phyloP scores from a whole-genome alignment of 2,329 filamentous ascomycete genomes.

The Colletotrichum eremochloae region DNA sequence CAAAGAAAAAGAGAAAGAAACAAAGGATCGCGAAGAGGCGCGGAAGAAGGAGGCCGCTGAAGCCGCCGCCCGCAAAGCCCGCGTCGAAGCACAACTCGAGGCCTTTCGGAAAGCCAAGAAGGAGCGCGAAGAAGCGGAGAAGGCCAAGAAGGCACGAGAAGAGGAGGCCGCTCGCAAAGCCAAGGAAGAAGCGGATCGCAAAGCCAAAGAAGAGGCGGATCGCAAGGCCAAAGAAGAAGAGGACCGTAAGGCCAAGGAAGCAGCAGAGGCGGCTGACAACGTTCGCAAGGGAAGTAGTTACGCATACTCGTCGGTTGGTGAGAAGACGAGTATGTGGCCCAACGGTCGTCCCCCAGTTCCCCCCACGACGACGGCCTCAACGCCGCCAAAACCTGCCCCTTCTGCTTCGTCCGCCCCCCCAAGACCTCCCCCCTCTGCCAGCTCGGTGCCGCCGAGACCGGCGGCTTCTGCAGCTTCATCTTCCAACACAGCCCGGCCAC shows the following conservation, averaged over 20 bases:
- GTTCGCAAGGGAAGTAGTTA: conserved; percentile 66
- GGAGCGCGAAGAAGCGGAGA: conserved; percentile 63
- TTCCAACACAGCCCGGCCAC: conserved; percentile 50
- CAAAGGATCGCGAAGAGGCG: conserved; percentile 49
- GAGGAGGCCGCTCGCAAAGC: conserved; percentile 43
- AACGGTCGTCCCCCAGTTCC: conserved; percentile 66
- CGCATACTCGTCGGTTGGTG: conserved; percentile 74
- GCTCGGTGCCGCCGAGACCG: conserved; percentile 42
- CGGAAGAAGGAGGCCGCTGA: conserved; percentile 50
- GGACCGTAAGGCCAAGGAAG: conserved; percentile 50
- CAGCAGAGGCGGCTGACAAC: conserved; percentile 47
- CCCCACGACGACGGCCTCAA: conserved; percentile 48
- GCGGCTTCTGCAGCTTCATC: conserved; percentile 46
- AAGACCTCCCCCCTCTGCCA: conserved; percentile 42
- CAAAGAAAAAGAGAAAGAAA: conserved; percentile 59
- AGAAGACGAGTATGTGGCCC: conserved; percentile 79
- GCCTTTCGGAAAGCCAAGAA: conserved; percentile 45
- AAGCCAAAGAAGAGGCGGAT: conserved; percentile 49
- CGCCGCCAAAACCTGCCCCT: conserved; percentile 53
- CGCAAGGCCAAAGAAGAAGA: conserved; percentile 47
- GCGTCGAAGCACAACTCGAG: conserved; percentile 45
- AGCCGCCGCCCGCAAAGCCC: conserved; percentile 46
- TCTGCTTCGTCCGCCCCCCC: conserved; percentile 40
- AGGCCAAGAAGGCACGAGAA: conserved; percentile 58
- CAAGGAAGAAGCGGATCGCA: conserved; percentile 50